These are phyloP conservation scores for Coemansia sp. DNA, from an alignment of 192 early-diverging fungal genomes.

Conservation along the genomic window DNA sequence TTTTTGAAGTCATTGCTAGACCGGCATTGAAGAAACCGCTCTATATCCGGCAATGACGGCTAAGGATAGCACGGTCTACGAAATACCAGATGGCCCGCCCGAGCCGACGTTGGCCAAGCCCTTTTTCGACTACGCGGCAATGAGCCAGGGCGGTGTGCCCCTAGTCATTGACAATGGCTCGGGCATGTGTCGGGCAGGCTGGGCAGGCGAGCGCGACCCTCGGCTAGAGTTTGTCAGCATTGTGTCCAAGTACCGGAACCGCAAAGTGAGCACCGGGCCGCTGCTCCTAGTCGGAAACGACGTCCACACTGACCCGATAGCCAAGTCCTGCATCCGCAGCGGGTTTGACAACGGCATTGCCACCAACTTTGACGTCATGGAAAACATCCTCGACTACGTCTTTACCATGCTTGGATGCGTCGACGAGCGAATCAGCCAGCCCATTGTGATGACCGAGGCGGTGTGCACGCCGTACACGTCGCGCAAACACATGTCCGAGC, in stretches of 20 bases:
- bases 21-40: not conserved
- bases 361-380: conserved; percentile 61
- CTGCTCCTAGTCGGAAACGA: conserved; percentile 40
- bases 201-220: conserved; percentile 66
- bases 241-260: conserved; percentile 70
- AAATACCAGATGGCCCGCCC: conserved; percentile 53
- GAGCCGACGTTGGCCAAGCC: conserved; percentile 43
- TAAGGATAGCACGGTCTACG: conserved; percentile 23
- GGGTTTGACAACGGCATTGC: conserved; percentile 43
- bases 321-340: conserved; percentile 52
- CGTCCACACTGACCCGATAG: conserved; percentile 44
- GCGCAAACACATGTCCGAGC: conserved; percentile 81
- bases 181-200: conserved; percentile 79
- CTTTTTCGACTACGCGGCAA: conserved; percentile 58
- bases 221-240: conserved; percentile 72
- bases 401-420: conserved; percentile 79
- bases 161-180: conserved; percentile 81
- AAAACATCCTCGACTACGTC: conserved; percentile 84
- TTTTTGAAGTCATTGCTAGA: not conserved
- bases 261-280: conserved; percentile 28
- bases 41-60: conserved; percentile 6
- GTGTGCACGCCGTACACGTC: conserved; percentile 75
- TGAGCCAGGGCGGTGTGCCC: conserved; percentile 51
- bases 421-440: conserved; percentile 72
- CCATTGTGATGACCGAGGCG: conserved; percentile 89